phyloP scores from a whole-genome alignment of 1,284 basidiomycete species.

The Hymenochaete sp. region DNA sequence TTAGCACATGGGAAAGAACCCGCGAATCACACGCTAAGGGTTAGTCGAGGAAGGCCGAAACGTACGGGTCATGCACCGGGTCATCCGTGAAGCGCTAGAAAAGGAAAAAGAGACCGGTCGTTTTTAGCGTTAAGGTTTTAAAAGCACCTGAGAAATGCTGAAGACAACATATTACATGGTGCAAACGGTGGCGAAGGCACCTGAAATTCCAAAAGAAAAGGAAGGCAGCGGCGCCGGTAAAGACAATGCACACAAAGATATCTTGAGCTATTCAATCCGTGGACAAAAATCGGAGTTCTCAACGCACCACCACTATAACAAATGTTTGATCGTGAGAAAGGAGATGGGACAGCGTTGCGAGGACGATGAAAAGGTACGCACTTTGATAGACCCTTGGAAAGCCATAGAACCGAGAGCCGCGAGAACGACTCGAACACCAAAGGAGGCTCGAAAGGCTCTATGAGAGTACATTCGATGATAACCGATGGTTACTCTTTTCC shows the following conservation, averaged over 20 bases:
- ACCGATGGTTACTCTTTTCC: conserved; percentile 57
- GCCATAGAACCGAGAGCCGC: conserved; percentile 63
- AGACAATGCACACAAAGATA: neutral
- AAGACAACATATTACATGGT: no score
- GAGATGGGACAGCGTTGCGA: neutral
- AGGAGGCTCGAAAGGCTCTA: conserved; percentile 52
- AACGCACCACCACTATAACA: conserved; percentile 37
- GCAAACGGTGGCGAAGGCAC: conserved; percentile 67
- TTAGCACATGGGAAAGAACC: no score
- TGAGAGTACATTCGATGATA: conserved; percentile 76
- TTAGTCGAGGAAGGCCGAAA: no score
- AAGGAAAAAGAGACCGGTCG: conserved; percentile 15
- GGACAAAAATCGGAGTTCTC: no score
- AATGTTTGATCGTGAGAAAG: neutral
- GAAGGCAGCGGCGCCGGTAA: conserved; percentile 1
- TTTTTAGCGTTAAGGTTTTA: no score
- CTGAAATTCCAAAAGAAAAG: conserved; percentile 29
- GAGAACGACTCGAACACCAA: conserved; percentile 47
- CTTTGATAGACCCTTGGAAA: conserved; percentile 58
- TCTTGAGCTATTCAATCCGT: no score
- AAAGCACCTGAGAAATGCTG: no score
- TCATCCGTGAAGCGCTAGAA: conserved; percentile 67
- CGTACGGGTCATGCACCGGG: conserved; percentile 62
- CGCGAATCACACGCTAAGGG: no score
- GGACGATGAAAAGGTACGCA: conserved; percentile 14